phyloP scores from a whole-genome alignment of 2,329 filamentous ascomycete genomes.

The Colletotrichum sp. region DNA sequence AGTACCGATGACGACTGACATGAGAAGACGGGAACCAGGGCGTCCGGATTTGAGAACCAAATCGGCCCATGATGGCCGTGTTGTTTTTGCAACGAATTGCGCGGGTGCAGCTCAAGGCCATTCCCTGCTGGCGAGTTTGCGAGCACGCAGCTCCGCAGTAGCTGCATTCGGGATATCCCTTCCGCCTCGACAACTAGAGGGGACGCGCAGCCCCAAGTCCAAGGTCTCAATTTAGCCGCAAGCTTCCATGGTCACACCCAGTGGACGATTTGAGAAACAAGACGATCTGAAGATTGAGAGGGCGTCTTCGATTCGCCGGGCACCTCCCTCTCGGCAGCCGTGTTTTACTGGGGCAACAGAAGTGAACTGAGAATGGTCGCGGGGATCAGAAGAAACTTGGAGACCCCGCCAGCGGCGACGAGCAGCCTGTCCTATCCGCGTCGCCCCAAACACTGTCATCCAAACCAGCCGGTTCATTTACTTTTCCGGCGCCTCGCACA shows the following conservation, averaged over 20 bases:
- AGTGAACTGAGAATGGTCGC: background rate
- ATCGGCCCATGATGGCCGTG: background rate
- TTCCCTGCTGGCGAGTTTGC: background rate
- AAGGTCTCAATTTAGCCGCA: background rate
- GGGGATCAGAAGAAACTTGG: background rate
- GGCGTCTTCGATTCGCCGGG: background rate
- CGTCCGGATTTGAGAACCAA: background rate
- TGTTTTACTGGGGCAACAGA: constrained; percentile 16
- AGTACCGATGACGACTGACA: background rate
- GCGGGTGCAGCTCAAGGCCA: background rate
- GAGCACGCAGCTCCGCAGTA: background rate
- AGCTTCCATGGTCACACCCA: background rate
- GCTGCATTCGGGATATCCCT: constrained; percentile 1
- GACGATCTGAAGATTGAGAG: background rate
- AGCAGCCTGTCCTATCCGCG: background rate
- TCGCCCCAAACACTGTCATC: background rate
- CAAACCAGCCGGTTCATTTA: background rate
- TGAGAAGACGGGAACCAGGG: background rate
- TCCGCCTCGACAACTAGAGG: background rate
- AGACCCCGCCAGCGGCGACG: background rate
- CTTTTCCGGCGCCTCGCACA: background rate
- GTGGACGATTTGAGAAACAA: background rate
- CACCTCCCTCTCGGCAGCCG: constrained; percentile 5
- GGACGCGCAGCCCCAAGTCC: background rate
- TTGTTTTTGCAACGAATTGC: background rate